Evolutionary conservation across 371 early-diverging fungal genomes (phyloP), one percentile per base, ranked within the genome.

Genomic region (Mucor mucedo): DNA sequence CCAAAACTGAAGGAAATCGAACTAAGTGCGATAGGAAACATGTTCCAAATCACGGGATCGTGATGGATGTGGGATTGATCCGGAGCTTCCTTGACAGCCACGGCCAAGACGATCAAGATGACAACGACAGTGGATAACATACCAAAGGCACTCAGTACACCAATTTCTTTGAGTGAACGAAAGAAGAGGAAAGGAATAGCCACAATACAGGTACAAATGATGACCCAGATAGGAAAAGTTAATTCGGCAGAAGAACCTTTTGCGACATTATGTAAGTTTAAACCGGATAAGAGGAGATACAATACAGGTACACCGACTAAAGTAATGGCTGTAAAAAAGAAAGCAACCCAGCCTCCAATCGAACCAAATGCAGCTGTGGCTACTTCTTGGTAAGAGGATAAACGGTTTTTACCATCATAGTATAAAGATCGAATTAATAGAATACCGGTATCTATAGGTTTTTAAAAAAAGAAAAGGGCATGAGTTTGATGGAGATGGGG

Each of bases 401-500:
- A 57, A 33, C 75, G 68, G 14, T 21, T 73, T 54, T 77, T 70
- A 59, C 87, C 88, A 52, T 87, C 75, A 62, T 83, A 74, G 71
- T 95, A 93, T 27, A 95, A 79, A 63, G 89, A 93, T 57, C 82
- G 73, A 66, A 93, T 85, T 40, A 93, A 79, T 28, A 93, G 74
- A 38, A 81, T 77, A 53, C 92, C 92, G 5, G 87, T 79, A 68
- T 92, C 92, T 62, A 48, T 52, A 2, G 5, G 87, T 79, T 67
- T 91, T 91, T 62, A 0, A 33, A 52, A 21, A 47, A n/a, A n/a
- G n/a, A n/a, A n/a, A n/a, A n/a, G n/a, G n/a, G n/a, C n/a, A n/a
- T n/a, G n/a, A n/a, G n/a, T n/a, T n/a, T n/a, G n/a, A n/a, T n/a
- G n/a, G n/a, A n/a, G n/a, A n/a, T n/a, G n/a, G n/a, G n/a, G n/a